phyloP scores from a whole-genome alignment of 805 yeast genomes.

The Wickerhamiella australiensis region DNA sequence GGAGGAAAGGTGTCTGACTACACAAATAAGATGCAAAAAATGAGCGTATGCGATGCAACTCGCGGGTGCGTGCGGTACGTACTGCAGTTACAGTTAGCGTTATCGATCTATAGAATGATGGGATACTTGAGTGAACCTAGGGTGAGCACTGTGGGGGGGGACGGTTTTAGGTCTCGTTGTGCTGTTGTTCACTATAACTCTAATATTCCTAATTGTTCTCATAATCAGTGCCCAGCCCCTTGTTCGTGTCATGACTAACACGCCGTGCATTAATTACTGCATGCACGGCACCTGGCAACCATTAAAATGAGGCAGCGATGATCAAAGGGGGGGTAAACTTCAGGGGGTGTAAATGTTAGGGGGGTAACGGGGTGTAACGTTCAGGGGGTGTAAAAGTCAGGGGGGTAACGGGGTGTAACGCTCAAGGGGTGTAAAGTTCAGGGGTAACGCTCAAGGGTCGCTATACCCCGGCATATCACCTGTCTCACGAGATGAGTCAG shows the following conservation, averaged over 20 bases:
- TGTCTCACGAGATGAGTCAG: background rate
- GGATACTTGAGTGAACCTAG: background rate
- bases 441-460: too few species aligned
- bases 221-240: background rate
- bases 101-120: too few species aligned
- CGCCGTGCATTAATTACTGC: background rate
- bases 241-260: background rate
- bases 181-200: background rate
- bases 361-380: too few species aligned
- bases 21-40: background rate
- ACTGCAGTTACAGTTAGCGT: too few species aligned
- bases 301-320: too few species aligned
- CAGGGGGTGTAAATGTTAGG: too few species aligned
- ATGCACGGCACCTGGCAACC: background rate
- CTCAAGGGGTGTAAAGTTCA: too few species aligned
- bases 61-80: background rate
- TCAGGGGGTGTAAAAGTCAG: too few species aligned
- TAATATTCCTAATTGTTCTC: background rate
- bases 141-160: background rate
- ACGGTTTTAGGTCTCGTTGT: background rate
- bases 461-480: too few species aligned
- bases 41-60: background rate
- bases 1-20: conserved; percentile 1
- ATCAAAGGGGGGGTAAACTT: too few species aligned
- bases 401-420: too few species aligned